Evolutionary conservation across 306 rosid species (phyloP), one percentile per base, ranked within the genome.

Genomic region (Cicer arietinum): DNA sequence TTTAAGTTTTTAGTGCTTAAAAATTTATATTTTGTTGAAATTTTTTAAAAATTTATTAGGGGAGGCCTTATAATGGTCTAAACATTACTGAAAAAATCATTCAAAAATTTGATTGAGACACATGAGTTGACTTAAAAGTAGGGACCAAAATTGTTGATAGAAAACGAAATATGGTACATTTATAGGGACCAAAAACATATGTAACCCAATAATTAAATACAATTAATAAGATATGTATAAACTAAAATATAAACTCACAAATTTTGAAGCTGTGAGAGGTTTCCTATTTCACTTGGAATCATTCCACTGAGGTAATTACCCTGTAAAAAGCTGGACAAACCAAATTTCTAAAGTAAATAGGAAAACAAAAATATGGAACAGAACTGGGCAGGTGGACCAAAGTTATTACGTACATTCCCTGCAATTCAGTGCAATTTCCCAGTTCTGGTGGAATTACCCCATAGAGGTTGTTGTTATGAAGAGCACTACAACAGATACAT

Each of bases 241-340:
- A 73, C 69, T 68, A 77, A 53, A 77, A 35, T 39, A 62, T 47
- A 73, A 71, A 89, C 98, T 89, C 75, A 95, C 99, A 92, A 81
- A 79, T 79, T 77, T 82, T 86, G 74, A 69, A 95, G 93, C 76
- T 76, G 92, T 12, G 88, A 85, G 70, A 95, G 96, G 74, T 82
- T 86, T 85, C 99, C 98, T 77, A 92, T 72, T 80, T 92, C 98
- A 77, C 75, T 81, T 77, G 99, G 98, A 82, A 95, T 88, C 43
- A 50, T 35, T 59, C 98, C 98, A 69, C 97, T 85, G n/a, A 95
- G 87, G 84, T 92, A 95, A 92, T 95, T 92, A 77, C 93, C 93
- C 91, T 95, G 99, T 87, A 94, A 88, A 82, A 77, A 90, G 83
- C 99, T 94, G 93, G 75, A 78, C 46, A 85, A 69, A 74, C 67